Percentiles rank a stretch among this genome's conserved stretches.
Conservation (phyloP, 163 green algal genomes). For the Botryococcus braunii region DNA sequence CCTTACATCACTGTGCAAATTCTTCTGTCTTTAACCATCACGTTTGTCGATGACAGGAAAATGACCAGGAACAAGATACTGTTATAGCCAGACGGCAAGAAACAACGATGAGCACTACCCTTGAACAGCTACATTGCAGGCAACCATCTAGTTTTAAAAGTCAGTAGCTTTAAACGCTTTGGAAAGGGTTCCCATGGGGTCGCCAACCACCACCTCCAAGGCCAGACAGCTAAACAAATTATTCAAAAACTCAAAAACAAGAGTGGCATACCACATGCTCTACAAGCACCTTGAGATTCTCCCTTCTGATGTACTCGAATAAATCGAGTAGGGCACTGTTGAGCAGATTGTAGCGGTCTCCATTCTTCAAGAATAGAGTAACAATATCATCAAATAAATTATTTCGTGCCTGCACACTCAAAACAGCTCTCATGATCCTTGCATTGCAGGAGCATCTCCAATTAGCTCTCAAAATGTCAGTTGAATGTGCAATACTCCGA, state of each 20-base stretch:
- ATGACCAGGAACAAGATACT: too few species aligned
- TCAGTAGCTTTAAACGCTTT: neutral
- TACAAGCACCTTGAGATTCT: conserved; percentile 49
- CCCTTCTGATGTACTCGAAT: conserved; percentile 77
- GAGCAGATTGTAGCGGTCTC: conserved; percentile 88
- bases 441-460: too few species aligned
- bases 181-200: neutral
- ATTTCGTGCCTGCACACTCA: conserved; percentile 41
- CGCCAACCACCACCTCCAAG: neutral
- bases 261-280: conserved; percentile 14
- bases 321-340: conserved; percentile 87
- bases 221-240: neutral
- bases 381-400: conserved; percentile 79
- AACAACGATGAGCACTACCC: too few species aligned
- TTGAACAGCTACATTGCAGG: neutral
- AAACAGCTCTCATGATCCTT: conserved; percentile 2
- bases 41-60: too few species aligned
- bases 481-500: too few species aligned
- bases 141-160: neutral
- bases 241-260: neutral
- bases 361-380: conserved; percentile 70
- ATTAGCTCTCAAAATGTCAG: too few species aligned
- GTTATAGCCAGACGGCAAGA: too few species aligned
- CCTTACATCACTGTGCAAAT: too few species aligned
- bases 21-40: too few species aligned